Conservation (phyloP, 768 basidiomycete species). For the Mycena rosella region DNA sequence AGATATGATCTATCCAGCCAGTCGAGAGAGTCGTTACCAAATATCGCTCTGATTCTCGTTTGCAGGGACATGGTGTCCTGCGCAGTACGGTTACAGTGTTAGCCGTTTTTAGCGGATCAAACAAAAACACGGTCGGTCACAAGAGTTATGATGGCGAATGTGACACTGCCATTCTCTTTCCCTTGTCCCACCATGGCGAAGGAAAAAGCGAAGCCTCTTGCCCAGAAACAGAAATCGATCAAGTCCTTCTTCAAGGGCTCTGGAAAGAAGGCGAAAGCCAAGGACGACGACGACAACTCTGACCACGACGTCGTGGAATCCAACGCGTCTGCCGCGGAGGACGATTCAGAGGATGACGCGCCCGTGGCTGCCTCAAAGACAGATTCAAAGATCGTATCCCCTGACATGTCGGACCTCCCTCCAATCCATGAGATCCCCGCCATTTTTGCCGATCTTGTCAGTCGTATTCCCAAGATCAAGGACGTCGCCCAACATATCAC, state of each 20-base stretch:
- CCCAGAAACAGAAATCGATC: slow-evolving; percentile 71
- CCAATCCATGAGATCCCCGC: slow-evolving; percentile 79
- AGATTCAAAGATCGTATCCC: slow-evolving; percentile 55
- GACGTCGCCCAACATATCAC: slow-evolving; percentile 73
- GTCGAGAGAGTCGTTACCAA: slow-evolving; percentile 53
- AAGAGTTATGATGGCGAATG: too few relatives aligned
- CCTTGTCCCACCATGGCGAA: slow-evolving; percentile 60
- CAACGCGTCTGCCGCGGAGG: slow-evolving; percentile 48
- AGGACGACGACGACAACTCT: slow-evolving; percentile 46
- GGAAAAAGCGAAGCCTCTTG: slow-evolving; percentile 54
- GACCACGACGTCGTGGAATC: slow-evolving; percentile 32
- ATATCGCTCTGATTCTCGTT: slow-evolving; percentile 34
- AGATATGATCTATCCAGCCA: slow-evolving; percentile 63
- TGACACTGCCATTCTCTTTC: slow-evolving; percentile 30
- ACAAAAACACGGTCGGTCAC: too few relatives aligned
- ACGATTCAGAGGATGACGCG: slow-evolving; percentile 47
- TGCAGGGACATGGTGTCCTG: slow-evolving; percentile 30
- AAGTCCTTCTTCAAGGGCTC: slow-evolving; percentile 64
- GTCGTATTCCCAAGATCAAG: slow-evolving; percentile 73
- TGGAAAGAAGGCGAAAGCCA: slow-evolving; percentile 46
- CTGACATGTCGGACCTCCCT: slow-evolving; percentile 77
- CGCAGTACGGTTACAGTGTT: too few relatives aligned
- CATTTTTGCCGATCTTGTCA: slow-evolving; percentile 83
- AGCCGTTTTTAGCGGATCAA: too few relatives aligned
- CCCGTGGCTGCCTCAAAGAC: slow-evolving; percentile 44